A percentile compares a stretch with the other conserved stretches of the same genome.
These are phyloP conservation scores for Penicillium parvum DNA, from an alignment of 495 filamentous ascomycete species.

Conservation along the genomic window DNA sequence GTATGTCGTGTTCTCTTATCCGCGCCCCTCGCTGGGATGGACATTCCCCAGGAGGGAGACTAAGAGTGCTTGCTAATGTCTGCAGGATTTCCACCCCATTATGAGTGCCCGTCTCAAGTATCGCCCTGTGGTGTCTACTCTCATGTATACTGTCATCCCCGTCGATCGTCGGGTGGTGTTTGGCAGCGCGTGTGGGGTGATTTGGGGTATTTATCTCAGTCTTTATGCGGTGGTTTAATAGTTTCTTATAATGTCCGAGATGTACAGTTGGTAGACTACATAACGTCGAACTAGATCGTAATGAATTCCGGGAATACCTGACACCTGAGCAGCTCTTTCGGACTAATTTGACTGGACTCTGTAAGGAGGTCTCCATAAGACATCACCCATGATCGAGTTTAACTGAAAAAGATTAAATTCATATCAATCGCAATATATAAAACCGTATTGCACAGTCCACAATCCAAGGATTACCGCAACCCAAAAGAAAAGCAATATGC, in stretches of 20 bases:
- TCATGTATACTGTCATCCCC: slow-evolving; percentile 78
- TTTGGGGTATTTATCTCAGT: slow-evolving; percentile 86
- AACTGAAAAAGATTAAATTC: too few species aligned
- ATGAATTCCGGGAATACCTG: too few species aligned
- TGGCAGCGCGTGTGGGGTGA: slow-evolving; percentile 73
- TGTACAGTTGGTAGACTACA: too few species aligned
- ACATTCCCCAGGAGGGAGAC: neutral
- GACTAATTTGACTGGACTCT: too few species aligned
- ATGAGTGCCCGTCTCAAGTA: slow-evolving; percentile 72
- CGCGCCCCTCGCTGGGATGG: neutral
- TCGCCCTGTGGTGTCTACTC: slow-evolving; percentile 74
- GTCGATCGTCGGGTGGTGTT: slow-evolving; percentile 72
- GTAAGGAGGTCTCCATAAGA: too few species aligned
- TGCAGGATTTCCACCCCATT: slow-evolving; percentile 62
- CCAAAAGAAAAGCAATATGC: slow-evolving; percentile 7
- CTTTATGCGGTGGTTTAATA: slow-evolving; percentile 49
- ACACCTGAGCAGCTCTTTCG: too few species aligned
- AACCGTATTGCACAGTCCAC: slow-evolving; percentile 5
- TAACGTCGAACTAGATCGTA: too few species aligned
- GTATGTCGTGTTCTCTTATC: slow-evolving; percentile 25
- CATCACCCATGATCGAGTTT: too few species aligned
- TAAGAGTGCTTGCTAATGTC: neutral
- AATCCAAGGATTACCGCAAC: neutral
- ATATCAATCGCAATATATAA: neutral
- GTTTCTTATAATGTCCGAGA: slow-evolving; percentile 6